Percentiles rank a stretch among this genome's conserved stretches.
Evolutionary conservation across 306 rosid genomes (phyloP).

Genomic region (Casuarina glauca): DNA sequence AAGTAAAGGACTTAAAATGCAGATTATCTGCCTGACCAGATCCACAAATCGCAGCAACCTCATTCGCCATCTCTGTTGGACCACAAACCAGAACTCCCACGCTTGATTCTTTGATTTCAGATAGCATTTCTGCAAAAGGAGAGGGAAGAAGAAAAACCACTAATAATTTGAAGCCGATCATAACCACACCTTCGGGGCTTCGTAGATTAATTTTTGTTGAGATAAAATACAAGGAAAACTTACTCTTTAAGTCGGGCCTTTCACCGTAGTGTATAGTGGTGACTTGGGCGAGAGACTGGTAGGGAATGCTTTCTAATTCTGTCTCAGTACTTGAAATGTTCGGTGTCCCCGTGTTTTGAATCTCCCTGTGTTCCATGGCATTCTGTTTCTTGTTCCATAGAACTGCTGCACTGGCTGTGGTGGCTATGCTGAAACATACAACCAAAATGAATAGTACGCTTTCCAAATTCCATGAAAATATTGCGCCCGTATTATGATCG

Average conservation of each 20-base stretch:
- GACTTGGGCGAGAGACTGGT: conserved; percentile 47
- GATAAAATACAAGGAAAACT: background rate
- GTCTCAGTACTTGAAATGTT: background rate
- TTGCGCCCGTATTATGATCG: conserved; percentile 47
- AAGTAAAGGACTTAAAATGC: conserved; percentile 72
- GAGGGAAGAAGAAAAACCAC: no score
- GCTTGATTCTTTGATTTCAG: conserved; percentile 46
- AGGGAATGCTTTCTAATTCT: conserved; percentile 64
- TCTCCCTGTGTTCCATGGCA: conserved; percentile 36
- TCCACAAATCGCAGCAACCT: conserved; percentile 70
- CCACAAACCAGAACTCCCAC: conserved; percentile 60
- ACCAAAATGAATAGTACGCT: conserved; percentile 43
- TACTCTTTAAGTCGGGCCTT: conserved; percentile 72
- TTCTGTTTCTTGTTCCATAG: conserved; percentile 47
- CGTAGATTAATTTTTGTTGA: no score
- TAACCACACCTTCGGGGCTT: no score
- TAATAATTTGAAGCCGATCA: no score
- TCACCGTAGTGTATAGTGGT: conserved; percentile 54
- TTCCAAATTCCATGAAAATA: conserved; percentile 37
- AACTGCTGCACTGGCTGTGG: conserved; percentile 39
- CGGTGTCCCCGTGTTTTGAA: conserved; percentile 42
- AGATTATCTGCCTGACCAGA: conserved; percentile 51
- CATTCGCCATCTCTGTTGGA: conserved; percentile 65
- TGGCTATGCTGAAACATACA: conserved; percentile 45
- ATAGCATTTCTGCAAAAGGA: conserved; percentile 35